These are phyloP conservation scores for Mycena galopus DNA, from an alignment of 768 basidiomycete genomes.

Conservation along the genomic window DNA sequence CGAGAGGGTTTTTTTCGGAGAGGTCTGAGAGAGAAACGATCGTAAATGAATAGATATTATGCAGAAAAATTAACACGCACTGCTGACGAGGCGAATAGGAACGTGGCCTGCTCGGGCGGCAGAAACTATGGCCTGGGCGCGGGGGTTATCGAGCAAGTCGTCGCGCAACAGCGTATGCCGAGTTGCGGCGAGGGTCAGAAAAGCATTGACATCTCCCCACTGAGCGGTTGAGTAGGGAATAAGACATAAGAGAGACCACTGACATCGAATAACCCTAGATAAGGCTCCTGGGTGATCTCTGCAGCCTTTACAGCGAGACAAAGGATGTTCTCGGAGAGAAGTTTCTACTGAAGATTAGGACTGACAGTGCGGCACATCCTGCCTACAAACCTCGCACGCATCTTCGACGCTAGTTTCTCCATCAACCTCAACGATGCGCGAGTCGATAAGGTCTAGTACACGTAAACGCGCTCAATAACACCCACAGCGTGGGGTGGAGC, in stretches of 20 bases:
- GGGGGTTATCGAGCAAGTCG: conserved; percentile 69
- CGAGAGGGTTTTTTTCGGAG: conserved; percentile 87
- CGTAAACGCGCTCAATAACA: conserved; percentile 9
- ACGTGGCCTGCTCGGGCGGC: conserved; percentile 83
- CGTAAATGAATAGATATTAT: neutral
- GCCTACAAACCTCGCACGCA: conserved; percentile 74
- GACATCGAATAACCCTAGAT: conserved; percentile 83
- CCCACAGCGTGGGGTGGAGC: neutral
- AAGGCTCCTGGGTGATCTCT: conserved; percentile 43
- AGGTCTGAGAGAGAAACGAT: conserved; percentile 62
- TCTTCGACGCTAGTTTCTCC: conserved; percentile 85
- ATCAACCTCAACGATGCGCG: conserved; percentile 73
- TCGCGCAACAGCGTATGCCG: conserved; percentile 75
- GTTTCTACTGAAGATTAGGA: conserved; percentile 54
- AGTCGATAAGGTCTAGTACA: conserved; percentile 75
- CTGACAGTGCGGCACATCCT: conserved; percentile 17
- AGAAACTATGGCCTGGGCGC: conserved; percentile 76
- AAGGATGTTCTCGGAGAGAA: conserved; percentile 71
- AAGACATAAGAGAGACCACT: conserved; percentile 37
- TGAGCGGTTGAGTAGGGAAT: conserved; percentile 43
- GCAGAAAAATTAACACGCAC: conserved; percentile 57
- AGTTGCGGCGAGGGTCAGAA: conserved; percentile 85
- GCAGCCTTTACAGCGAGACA: conserved; percentile 73
- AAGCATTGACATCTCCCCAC: conserved; percentile 92
- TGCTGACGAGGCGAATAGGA: conserved; percentile 82